Evolutionary conservation across 441 rosid species (phyloP), one percentile per base, ranked within the genome.

Genomic region (Arabidopsis hybrid): DNA sequence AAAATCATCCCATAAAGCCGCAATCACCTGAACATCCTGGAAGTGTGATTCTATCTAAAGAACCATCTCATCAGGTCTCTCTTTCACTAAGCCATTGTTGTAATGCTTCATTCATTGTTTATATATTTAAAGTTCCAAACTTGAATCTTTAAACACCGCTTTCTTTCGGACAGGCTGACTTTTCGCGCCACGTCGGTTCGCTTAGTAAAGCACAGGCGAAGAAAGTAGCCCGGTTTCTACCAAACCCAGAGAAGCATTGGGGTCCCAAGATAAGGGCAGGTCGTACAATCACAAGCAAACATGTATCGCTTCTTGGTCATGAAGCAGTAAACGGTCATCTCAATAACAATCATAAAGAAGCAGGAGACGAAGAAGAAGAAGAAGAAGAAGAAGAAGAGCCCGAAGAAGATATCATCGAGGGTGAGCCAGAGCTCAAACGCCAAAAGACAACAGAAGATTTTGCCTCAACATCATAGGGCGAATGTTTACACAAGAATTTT

Each of bases 221-320:
- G 89, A 95, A 93, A 75, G 83, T 93, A 6, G 95, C 92, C 2
- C 91, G 96, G 7, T 95, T 88, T 86, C 95, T 91, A 62, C 96
- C 97, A 17, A 95, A 93, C 68, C 99, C 99, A 5, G 96, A 93
- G 80, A 95, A 91, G 86, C 97, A 95, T 56, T 95, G 99, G 99
- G 99, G 99, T 21, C 98, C 99, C 26, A 95, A 95, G 84, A 81
- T 91, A 7, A 83, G 97, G 68, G 99, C 99, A 3, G 99, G 99
- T 59, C 97, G 98, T 35, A 88, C 84, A 75, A 91, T 95, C 79
- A 95, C 98, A 29, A 88, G 87, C 82, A 93, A 95, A 82, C 99
- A 95, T 78, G 70, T 91, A 8, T 95, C 99, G 26, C 95, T 95
- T 62, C 67, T 95, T 83, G 98, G 99, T 67, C 85, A 87, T 10